These are phyloP conservation scores for Talaromyces borbonicus DNA, from an alignment of 495 filamentous ascomycete genomes.

Conservation along the genomic window DNA sequence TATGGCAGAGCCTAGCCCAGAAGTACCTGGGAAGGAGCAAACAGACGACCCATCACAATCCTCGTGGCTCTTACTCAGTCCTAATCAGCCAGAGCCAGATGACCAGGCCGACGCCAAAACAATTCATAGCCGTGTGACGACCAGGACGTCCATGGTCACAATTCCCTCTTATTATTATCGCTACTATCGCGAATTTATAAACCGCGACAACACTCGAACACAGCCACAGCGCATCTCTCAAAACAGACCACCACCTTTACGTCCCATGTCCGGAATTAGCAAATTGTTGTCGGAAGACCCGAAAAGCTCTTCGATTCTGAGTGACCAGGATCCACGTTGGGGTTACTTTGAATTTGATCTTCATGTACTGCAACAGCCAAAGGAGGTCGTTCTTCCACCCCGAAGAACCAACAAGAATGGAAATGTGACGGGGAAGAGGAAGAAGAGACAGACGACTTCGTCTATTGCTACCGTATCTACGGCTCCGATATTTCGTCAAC, in stretches of 20 bases:
- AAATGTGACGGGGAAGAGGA: not conserved
- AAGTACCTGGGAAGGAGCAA: not conserved
- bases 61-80: not conserved
- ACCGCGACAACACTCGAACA: not conserved
- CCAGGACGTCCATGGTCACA: not conserved
- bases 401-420: not conserved
- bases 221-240: not conserved
- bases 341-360: not conserved
- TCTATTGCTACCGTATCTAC: not conserved
- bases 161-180: slow-evolving; percentile 6
- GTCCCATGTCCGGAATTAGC: not conserved
- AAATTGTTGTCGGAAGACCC: not conserved
- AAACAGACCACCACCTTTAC: not conserved
- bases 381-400: not conserved
- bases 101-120: not conserved
- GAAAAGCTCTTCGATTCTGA: not conserved
- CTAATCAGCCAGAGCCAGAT: not conserved
- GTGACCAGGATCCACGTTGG: not conserved
- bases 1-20: not conserved
- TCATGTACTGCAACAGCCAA: not conserved
- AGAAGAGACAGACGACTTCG: not conserved
- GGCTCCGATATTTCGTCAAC: slow-evolving; percentile 1
- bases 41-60: not conserved
- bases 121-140: not conserved
- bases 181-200: not conserved